These are phyloP conservation scores for Coprinopsis marcescibilis DNA, from an alignment of 768 basidiomycete genomes.

Conservation along the genomic window DNA sequence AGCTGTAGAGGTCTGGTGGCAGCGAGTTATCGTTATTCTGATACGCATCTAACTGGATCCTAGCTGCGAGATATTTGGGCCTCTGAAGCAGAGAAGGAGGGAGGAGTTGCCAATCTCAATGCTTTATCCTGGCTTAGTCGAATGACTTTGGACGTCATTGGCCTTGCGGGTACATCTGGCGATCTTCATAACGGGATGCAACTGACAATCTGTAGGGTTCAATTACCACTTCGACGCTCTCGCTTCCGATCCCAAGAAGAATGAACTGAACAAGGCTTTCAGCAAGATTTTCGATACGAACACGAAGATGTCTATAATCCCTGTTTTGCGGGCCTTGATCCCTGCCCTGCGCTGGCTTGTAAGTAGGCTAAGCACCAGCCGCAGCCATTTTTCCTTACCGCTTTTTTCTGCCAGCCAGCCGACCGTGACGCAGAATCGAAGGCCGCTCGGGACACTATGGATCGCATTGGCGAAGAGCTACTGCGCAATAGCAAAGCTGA, in stretches of 20 bases:
- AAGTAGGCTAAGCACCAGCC: conserved; percentile 2
- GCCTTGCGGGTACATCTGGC: conserved; percentile 45
- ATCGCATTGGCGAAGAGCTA: conserved; percentile 44
- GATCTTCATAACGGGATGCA: background rate
- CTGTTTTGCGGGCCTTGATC: conserved; percentile 28
- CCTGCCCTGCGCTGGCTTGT: conserved; percentile 36
- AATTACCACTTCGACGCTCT: conserved; percentile 31
- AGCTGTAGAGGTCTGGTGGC: conserved; percentile 33
- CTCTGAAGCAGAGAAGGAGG: conserved; percentile 24
- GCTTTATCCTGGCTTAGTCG: conserved; percentile 59
- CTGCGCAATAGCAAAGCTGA: conserved; percentile 43
- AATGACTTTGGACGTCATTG: conserved; percentile 71
- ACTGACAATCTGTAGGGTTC: conserved; percentile 21
- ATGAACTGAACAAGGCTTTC: conserved; percentile 51
- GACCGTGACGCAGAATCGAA: conserved; percentile 23
- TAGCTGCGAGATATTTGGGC: conserved; percentile 49
- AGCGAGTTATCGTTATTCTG: background rate
- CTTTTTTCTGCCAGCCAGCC: conserved; percentile 22
- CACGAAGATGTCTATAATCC: conserved; percentile 27
- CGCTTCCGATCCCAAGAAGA: conserved; percentile 25
- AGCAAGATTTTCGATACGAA: conserved; percentile 42
- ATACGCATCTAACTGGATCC: conserved; percentile 14
- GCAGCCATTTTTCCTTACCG: background rate
- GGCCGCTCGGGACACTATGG: conserved; percentile 35
- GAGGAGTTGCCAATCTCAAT: conserved; percentile 39